These are phyloP conservation scores for Gillenia trifoliata DNA, from an alignment of 306 rosid genomes.

Conservation along the genomic window DNA sequence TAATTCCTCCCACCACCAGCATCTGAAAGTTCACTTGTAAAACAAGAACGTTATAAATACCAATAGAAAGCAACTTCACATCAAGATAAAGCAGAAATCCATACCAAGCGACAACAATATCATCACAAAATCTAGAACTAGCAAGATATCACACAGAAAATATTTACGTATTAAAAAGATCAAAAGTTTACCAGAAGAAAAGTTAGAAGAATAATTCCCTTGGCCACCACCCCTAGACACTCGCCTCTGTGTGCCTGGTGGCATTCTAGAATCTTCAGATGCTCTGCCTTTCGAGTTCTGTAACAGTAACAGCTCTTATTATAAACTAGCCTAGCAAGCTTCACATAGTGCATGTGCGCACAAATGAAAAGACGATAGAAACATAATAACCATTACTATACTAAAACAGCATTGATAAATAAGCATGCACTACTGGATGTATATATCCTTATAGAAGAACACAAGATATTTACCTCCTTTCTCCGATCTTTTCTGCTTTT, in stretches of 20 bases:
- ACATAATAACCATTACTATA: background rate
- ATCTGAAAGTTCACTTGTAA: conserved; percentile 42
- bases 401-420: background rate
- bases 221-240: conserved; percentile 55
- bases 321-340: background rate
- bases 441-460: background rate
- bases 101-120: background rate
- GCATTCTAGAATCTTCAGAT: conserved; percentile 43
- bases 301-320: conserved; percentile 11
- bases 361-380: background rate
- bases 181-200: conserved; percentile 27
- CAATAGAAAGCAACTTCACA: background rate
- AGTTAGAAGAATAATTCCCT: conserved; percentile 43
- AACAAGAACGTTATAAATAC: conserved; percentile 2
- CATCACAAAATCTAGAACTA: background rate
- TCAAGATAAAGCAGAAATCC: background rate
- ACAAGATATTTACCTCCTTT: conserved; percentile 51
- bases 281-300: conserved; percentile 43
- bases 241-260: conserved; percentile 47
- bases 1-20: conserved; percentile 47
- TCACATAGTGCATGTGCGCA: background rate
- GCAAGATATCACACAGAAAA: background rate
- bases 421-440: background rate
- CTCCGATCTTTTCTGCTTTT: conserved; percentile 60
- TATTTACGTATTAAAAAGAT: background rate